Evolutionary conservation across 2,329 filamentous ascomycete species (phyloP).

Genomic region (Scedosporium dehoogii): DNA sequence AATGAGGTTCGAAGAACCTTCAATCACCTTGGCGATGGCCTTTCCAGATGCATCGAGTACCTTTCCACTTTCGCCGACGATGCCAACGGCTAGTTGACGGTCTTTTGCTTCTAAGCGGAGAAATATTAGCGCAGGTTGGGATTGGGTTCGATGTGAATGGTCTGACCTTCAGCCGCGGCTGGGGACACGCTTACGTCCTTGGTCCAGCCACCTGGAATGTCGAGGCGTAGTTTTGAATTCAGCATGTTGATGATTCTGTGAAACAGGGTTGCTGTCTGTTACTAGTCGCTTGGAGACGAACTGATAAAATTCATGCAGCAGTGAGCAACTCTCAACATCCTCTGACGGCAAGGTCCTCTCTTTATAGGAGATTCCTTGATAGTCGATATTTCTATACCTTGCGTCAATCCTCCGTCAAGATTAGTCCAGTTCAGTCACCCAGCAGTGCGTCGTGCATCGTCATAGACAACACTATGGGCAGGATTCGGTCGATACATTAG

Average conservation of each 20-base stretch:
- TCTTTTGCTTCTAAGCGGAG: neutral
- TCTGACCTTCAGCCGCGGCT: neutral
- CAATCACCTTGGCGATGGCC: conserved; percentile 37
- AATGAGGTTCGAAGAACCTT: conserved; percentile 53
- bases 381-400: no score
- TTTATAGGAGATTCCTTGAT: no score
- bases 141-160: neutral
- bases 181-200: neutral
- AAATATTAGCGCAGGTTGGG: neutral
- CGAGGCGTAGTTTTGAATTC: conserved; percentile 1
- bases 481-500: no score
- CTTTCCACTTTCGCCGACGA: conserved; percentile 34
- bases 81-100: conserved; percentile 27
- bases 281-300: no score
- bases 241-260: neutral
- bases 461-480: no score
- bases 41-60: conserved; percentile 34
- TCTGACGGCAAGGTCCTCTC: no score
- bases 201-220: conserved; percentile 1
- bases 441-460: no score
- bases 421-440: no score
- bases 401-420: no score
- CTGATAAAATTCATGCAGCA: no score
- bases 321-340: no score
- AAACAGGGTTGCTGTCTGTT: no score